Percentiles rank a stretch among this genome's conserved stretches.
These are phyloP conservation scores for Starmera stellimalicola DNA, from an alignment of 1,139 yeast genomes.

Conservation along the genomic window DNA sequence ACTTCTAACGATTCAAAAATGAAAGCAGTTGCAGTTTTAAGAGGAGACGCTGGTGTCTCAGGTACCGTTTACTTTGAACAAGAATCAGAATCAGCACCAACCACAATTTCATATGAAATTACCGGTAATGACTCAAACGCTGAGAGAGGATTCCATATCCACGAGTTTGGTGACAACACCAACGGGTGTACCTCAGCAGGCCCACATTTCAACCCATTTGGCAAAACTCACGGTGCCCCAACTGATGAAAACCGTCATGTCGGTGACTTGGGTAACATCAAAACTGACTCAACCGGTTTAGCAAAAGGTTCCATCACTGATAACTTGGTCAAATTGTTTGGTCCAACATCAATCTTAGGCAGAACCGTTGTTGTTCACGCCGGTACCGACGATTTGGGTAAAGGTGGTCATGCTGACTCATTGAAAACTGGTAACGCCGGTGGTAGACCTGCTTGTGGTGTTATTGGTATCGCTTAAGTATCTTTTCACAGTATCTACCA, in stretches of 20 bases:
- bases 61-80: slow-evolving; percentile 88
- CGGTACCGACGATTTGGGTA: slow-evolving; percentile 93
- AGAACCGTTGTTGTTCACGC: slow-evolving; percentile 95
- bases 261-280: slow-evolving; percentile 93
- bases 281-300: slow-evolving; percentile 77
- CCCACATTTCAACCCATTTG: slow-evolving; percentile 95
- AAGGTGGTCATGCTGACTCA: slow-evolving; percentile 91
- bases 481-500: background rate
- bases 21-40: slow-evolving; percentile 70
- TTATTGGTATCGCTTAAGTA: slow-evolving; percentile 57
- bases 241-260: slow-evolving; percentile 85
- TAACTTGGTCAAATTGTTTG: slow-evolving; percentile 65
- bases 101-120: slow-evolving; percentile 81
- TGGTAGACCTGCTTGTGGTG: slow-evolving; percentile 99
- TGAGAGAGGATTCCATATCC: slow-evolving; percentile 94
- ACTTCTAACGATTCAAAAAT: too few species aligned
- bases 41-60: slow-evolving; percentile 86
- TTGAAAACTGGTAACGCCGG: slow-evolving; percentile 98
- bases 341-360: slow-evolving; percentile 81
- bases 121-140: slow-evolving; percentile 83
- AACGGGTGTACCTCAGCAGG: slow-evolving; percentile 99
- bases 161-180: slow-evolving; percentile 97
- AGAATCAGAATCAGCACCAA: slow-evolving; percentile 65
- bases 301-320: slow-evolving; percentile 88
- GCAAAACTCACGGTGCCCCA: slow-evolving; percentile 91